A percentile compares a stretch with the other conserved stretches of the same genome.
Conservation (phyloP, 176 grass and related monocot species). For the Zea mays region Zm-B73-REFERENCE-NAM-5.0 NC_050100.1:1563501-1564000, state of each 20-base stretch:
- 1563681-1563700: conserved; percentile 43
- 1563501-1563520: conserved; percentile 63
- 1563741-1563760: conserved; percentile 48
- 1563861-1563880: conserved; percentile 36
- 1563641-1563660: conserved; percentile 60
- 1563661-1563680: conserved; percentile 69
- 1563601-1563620: conserved; percentile 67
- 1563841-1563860: conserved; percentile 49
- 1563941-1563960: conserved; percentile 63
- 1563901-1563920: conserved; percentile 47
- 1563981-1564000: conserved; percentile 52
- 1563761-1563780: conserved; percentile 24
- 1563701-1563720: conserved; percentile 56
- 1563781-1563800: conserved; percentile 48
- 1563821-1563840: conserved; percentile 54
- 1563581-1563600: conserved; percentile 51
- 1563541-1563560: conserved; percentile 50
- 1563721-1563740: conserved; percentile 66
- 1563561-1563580: conserved; percentile 47
- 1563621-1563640: conserved; percentile 50
- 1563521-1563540: conserved; percentile 71
- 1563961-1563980: conserved; percentile 49
- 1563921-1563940: conserved; percentile 47
- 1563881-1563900: conserved; percentile 70
- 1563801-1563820: conserved; percentile 78